Percentiles rank a stretch among this genome's conserved stretches.
Evolutionary conservation across 2,329 filamentous ascomycete species (phyloP).

Genomic region (Neopestalotiopsis sp.): DNA sequence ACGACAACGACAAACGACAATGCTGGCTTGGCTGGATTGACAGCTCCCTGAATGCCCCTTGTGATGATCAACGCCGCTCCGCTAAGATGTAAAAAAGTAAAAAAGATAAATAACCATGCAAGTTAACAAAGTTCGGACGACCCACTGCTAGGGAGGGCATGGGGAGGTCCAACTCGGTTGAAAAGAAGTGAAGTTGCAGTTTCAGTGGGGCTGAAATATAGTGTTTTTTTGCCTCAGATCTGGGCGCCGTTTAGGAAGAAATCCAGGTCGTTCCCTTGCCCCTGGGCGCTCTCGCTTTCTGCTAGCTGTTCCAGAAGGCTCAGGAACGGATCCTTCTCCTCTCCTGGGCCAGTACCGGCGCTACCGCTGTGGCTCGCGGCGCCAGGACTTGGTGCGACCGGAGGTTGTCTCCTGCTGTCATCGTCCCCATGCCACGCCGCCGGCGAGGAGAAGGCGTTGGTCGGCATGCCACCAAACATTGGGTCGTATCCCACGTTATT

Average conservation of each 20-base stretch:
- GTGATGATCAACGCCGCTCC: constrained; percentile 16
- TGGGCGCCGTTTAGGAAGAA: constrained; percentile 66
- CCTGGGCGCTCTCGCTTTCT: constrained; percentile 76
- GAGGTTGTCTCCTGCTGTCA: constrained; percentile 44
- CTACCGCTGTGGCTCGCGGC: constrained; percentile 56
- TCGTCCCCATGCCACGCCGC: constrained; percentile 54
- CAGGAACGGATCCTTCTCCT: constrained; percentile 83
- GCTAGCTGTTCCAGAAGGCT: constrained; percentile 81
- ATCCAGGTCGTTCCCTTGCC: constrained; percentile 76
- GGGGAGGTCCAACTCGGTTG: not conserved
- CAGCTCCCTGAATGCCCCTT: not conserved
- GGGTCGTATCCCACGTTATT: constrained; percentile 54
- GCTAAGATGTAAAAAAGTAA: constrained; percentile 8
- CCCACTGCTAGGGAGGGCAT: constrained; percentile 1
- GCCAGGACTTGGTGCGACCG: constrained; percentile 49
- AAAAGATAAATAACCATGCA: constrained; percentile 8
- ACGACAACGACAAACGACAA: not conserved
- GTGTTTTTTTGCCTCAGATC: constrained; percentile 23
- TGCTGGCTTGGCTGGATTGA: not conserved
- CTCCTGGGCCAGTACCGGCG: constrained; percentile 52
- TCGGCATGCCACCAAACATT: constrained; percentile 63
- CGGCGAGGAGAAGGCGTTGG: constrained; percentile 58
- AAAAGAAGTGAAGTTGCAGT: constrained; percentile 14
- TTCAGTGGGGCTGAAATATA: not conserved
- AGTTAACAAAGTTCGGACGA: constrained; percentile 5